phyloP scores from a whole-genome alignment of 1,139 yeast species.

The Pichia sp. region DNA sequence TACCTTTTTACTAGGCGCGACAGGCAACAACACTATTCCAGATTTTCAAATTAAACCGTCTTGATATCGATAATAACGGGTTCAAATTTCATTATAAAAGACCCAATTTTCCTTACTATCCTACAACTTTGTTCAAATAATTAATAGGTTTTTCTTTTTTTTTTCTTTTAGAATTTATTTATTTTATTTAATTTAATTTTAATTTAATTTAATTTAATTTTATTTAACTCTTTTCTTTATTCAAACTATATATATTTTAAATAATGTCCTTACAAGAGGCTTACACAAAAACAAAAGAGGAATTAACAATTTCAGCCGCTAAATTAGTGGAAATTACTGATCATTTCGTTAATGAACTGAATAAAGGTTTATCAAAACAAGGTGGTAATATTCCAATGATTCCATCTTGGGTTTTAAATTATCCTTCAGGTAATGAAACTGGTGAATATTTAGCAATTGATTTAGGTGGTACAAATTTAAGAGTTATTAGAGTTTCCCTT shows the following conservation, averaged over 20 bases:
- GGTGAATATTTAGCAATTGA: constrained; percentile 92
- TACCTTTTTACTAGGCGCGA: no score
- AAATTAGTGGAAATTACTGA: constrained; percentile 59
- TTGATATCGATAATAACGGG: no score
- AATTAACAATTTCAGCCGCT: constrained; percentile 56
- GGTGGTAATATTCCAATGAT: constrained; percentile 95
- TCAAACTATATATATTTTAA: neutral
- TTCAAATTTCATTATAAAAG: no score
- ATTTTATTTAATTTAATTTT: neutral
- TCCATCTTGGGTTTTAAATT: constrained; percentile 93
- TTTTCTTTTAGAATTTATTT: neutral
- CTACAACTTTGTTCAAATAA: no score
- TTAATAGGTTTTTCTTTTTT: no score
- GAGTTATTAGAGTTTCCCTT: constrained; percentile 80
- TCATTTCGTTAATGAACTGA: constrained; percentile 67
- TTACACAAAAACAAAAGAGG: constrained; percentile 45
- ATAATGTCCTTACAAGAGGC: constrained; percentile 14
- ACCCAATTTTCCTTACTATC: no score
- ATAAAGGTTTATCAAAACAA: constrained; percentile 65
- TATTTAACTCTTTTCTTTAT: neutral
- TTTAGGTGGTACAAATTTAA: constrained; percentile 90
- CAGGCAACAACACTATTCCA: no score
- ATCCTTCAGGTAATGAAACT: constrained; percentile 83
- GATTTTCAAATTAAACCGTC: no score
- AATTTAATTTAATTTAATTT: neutral